Evolutionary conservation across 345 rosid species (phyloP).

Genomic region (Geranium brycei): DNA sequence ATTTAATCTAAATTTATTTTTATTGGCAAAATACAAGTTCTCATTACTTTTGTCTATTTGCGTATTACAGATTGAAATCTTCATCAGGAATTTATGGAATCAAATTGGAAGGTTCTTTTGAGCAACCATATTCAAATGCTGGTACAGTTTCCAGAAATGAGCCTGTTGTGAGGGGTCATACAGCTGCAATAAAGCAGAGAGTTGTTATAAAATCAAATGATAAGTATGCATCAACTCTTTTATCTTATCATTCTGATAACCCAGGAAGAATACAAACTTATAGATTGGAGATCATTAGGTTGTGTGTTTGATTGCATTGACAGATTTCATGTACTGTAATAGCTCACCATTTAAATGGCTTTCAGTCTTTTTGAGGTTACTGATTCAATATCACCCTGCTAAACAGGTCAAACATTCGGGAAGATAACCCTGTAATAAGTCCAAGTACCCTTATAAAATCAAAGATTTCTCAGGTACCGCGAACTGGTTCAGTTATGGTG

Average conservation of each 20-base stretch:
- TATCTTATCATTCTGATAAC: slow-evolving; percentile 6
- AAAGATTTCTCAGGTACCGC: slow-evolving; percentile 53
- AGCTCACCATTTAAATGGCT: background rate
- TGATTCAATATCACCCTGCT: slow-evolving; percentile 14
- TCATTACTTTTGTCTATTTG: slow-evolving; percentile 7
- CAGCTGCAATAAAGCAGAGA: slow-evolving; percentile 41
- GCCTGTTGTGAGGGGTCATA: slow-evolving; percentile 43
- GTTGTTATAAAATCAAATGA: slow-evolving; percentile 42
- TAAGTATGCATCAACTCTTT: slow-evolving; percentile 40
- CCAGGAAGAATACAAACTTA: background rate
- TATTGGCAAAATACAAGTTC: background rate
- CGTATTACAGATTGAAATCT: slow-evolving; percentile 50
- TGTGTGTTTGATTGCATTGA: slow-evolving; percentile 1
- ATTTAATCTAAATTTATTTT: background rate
- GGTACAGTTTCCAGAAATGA: slow-evolving; percentile 42
- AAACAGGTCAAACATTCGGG: slow-evolving; percentile 49
- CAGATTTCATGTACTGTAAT: background rate
- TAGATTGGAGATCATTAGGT: background rate
- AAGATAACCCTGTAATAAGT: slow-evolving; percentile 37
- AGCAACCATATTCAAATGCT: slow-evolving; percentile 51
- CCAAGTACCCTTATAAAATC: slow-evolving; percentile 47
- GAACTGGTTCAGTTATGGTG: slow-evolving; percentile 52
- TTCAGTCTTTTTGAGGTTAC: slow-evolving; percentile 4
- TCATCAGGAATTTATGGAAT: slow-evolving; percentile 46
- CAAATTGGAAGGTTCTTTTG: slow-evolving; percentile 47